phyloP scores from a whole-genome alignment of 2,329 filamentous ascomycete species.

The Ophiosphaerella korrae region DNA sequence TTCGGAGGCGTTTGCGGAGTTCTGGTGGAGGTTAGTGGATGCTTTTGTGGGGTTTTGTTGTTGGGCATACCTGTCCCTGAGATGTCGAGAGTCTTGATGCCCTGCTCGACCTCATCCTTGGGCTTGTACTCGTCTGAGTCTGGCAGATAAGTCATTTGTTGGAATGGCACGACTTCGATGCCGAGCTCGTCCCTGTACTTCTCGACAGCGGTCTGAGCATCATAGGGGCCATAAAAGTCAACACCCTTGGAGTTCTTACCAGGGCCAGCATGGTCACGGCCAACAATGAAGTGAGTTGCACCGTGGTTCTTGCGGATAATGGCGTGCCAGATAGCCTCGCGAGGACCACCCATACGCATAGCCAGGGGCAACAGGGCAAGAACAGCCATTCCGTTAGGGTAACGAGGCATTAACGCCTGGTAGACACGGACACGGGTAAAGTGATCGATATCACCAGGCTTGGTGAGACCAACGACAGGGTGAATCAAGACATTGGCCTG shows the following conservation, averaged over 20 bases:
- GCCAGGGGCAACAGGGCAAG: slow-evolving; percentile 92
- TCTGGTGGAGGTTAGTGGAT: slow-evolving; percentile 64
- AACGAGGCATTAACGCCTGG: slow-evolving; percentile 92
- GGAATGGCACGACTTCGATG: slow-evolving; percentile 98
- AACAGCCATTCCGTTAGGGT: slow-evolving; percentile 98
- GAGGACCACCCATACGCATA: slow-evolving; percentile 98
- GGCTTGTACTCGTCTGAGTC: slow-evolving; percentile 97
- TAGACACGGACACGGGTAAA: slow-evolving; percentile 99
- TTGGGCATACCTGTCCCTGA: slow-evolving; percentile 52
- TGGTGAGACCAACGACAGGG: slow-evolving; percentile 96
- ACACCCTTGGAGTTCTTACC: slow-evolving; percentile 97
- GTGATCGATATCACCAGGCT: slow-evolving; percentile 99
- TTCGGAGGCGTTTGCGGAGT: slow-evolving; percentile 87
- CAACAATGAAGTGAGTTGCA: slow-evolving; percentile 98
- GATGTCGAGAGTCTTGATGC: slow-evolving; percentile 71
- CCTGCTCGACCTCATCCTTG: slow-evolving; percentile 83
- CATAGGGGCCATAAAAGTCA: slow-evolving; percentile 98
- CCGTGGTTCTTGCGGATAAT: slow-evolving; percentile 99
- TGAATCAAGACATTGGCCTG: slow-evolving; percentile 99
- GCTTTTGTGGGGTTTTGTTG: slow-evolving; percentile 51
- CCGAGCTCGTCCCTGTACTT: slow-evolving; percentile 96
- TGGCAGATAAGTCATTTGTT: slow-evolving; percentile 99
- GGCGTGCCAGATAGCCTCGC: slow-evolving; percentile 99
- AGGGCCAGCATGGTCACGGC: slow-evolving; percentile 95
- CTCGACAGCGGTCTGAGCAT: slow-evolving; percentile 94